A percentile compares a stretch with the other conserved stretches of the same genome.
Evolutionary conservation across 2,329 filamentous ascomycete species (phyloP).

Genomic region (Beauveria asiatica): DNA sequence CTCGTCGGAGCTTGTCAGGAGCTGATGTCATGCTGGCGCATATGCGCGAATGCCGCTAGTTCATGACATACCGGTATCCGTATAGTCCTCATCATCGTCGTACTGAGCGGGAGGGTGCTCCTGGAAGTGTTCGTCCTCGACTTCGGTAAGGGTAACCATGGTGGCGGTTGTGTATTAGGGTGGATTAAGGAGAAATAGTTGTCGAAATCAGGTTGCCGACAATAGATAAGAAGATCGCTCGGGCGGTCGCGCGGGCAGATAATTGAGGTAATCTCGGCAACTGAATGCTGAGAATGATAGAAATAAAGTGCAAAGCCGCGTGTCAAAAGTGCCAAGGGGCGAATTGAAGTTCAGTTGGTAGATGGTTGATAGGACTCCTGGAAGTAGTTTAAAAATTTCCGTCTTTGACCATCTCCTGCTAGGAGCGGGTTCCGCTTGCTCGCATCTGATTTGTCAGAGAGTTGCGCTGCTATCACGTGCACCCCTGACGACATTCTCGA

Average conservation of each 20-base stretch:
- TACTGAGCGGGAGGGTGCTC: constrained; percentile 63
- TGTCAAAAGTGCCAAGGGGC: background rate
- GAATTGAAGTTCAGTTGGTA: background rate
- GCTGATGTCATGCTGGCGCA: background rate
- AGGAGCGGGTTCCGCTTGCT: background rate
- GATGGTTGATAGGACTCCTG: constrained; percentile 7
- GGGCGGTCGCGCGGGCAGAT: background rate
- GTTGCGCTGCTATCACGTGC: constrained; percentile 11
- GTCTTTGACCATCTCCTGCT: background rate
- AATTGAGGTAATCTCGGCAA: background rate
- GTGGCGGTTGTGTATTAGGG: constrained; percentile 26
- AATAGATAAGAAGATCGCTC: background rate
- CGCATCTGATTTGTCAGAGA: background rate
- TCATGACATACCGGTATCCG: constrained; percentile 68
- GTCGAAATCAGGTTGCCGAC: background rate
- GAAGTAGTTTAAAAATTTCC: constrained; percentile 14
- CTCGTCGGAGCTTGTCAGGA: background rate
- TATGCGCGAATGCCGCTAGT: background rate
- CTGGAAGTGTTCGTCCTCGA: constrained; percentile 92
- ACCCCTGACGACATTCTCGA: background rate
- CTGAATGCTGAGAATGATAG: constrained; percentile 4
- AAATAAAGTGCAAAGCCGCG: background rate
- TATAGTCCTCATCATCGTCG: constrained; percentile 88
- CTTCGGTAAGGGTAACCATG: constrained; percentile 96
- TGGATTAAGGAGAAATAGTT: background rate